phyloP scores from a whole-genome alignment of 2,329 filamentous ascomycete species.

The Colletotrichum sidae region DNA sequence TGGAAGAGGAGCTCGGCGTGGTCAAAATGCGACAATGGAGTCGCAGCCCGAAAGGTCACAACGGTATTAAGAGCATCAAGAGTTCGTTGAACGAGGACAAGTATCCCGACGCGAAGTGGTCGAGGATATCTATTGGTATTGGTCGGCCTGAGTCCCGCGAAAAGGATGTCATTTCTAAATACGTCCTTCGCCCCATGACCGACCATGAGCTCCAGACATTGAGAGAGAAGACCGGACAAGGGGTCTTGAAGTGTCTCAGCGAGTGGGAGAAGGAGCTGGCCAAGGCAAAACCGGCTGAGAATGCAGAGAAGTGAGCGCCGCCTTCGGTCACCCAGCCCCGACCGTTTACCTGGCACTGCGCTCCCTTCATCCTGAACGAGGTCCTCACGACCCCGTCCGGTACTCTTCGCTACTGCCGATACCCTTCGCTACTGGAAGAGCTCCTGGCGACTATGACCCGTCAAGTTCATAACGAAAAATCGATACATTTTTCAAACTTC shows the following conservation, averaged over 20 bases:
- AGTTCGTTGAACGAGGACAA: conserved; percentile 56
- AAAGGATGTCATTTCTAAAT: conserved; percentile 74
- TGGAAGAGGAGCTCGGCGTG: conserved; percentile 78
- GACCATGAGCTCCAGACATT: conserved; percentile 61
- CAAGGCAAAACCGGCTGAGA: not conserved
- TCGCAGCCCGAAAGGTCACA: conserved; percentile 76
- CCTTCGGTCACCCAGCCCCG: not conserved
- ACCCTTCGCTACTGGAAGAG: too few relatives aligned
- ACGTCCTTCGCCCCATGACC: conserved; percentile 80
- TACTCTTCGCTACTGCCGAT: too few relatives aligned
- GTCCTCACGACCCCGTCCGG: too few relatives aligned
- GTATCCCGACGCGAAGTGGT: conserved; percentile 57
- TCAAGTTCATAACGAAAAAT: too few relatives aligned
- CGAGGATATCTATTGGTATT: conserved; percentile 84
- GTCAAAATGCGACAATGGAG: conserved; percentile 74
- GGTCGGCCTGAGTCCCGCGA: conserved; percentile 82
- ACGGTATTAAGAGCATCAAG: conserved; percentile 77
- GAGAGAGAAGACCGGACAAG: conserved; percentile 61
- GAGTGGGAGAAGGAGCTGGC: conserved; percentile 54
- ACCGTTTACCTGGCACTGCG: too few relatives aligned
- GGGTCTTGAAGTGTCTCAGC: conserved; percentile 62
- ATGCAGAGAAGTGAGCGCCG: not conserved
- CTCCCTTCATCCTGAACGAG: too few relatives aligned
- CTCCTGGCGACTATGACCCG: too few relatives aligned
- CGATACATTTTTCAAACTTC: not conserved